These are phyloP conservation scores for Kluyveromyces marxianus DNA, from an alignment of 1,139 yeast species.

Conservation along the genomic window DNA sequence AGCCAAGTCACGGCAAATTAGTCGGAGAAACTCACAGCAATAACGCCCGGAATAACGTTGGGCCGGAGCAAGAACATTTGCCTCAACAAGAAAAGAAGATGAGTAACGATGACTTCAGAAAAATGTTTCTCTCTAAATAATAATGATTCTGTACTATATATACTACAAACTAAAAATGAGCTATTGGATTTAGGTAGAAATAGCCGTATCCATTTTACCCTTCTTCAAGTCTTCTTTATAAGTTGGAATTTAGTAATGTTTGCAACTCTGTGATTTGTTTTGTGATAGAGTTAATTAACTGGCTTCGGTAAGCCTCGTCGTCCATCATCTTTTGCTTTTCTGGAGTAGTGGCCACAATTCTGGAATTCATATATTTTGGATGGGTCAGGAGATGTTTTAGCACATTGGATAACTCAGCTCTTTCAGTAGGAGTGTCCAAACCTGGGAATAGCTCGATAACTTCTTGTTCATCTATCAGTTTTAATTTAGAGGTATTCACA, in stretches of 20 bases:
- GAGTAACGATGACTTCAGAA: constrained; percentile 37
- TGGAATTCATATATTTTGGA: constrained; percentile 71
- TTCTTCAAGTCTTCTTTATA: neutral
- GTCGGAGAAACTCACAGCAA: no score
- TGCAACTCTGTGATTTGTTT: constrained; percentile 51
- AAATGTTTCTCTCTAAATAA: constrained; percentile 30
- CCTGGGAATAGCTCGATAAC: constrained; percentile 46
- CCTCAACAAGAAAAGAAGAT: constrained; percentile 11
- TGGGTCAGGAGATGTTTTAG: constrained; percentile 71
- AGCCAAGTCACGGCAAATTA: no score
- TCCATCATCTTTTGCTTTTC: constrained; percentile 56
- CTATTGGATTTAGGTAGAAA: neutral
- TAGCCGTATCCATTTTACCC: neutral
- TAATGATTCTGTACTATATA: neutral
- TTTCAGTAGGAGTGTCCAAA: constrained; percentile 48
- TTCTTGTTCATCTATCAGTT: constrained; percentile 18
- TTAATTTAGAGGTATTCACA: constrained; percentile 15
- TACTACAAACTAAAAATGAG: neutral
- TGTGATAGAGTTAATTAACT: constrained; percentile 43
- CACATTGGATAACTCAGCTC: constrained; percentile 50
- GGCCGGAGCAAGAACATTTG: neutral
- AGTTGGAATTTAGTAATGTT: constrained; percentile 28
- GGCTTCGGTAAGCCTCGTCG: constrained; percentile 37
- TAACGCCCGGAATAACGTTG: neutral
- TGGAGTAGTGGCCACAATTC: constrained; percentile 53